Evolutionary conservation across 108 stramenopile genomes (phyloP).

Genomic region (Craspedostauros australis): DNA sequence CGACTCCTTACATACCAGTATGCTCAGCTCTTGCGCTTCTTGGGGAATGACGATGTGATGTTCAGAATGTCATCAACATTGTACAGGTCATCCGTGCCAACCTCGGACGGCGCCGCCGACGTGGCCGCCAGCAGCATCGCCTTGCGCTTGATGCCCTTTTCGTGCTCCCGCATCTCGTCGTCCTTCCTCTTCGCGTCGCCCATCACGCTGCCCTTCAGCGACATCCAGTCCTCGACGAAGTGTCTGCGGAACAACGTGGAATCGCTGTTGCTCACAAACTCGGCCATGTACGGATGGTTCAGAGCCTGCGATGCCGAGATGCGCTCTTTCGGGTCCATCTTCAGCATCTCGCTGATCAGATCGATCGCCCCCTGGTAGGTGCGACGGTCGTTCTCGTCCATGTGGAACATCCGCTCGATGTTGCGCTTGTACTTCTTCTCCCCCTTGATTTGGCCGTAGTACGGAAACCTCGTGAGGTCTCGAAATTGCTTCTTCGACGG

Average conservation of each 20-base stretch:
- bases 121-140: conserved; percentile 45
- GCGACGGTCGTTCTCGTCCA: conserved; percentile 40
- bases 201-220: conserved; percentile 40
- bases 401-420: no score
- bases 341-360: conserved; percentile 64
- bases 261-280: conserved; percentile 16
- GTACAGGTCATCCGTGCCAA: conserved; percentile 59
- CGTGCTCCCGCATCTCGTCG: conserved; percentile 12
- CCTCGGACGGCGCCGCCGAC: conserved; percentile 15
- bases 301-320: conserved; percentile 68
- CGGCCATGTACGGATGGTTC: conserved; percentile 49
- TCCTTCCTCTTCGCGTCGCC: conserved; percentile 8
- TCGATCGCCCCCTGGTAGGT: conserved; percentile 48
- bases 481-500: conserved; percentile 54
- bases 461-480: conserved; percentile 55
- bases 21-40: conserved; percentile 16
- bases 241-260: conserved; percentile 36
- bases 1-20: no score
- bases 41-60: conserved; percentile 11
- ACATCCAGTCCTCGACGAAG: conserved; percentile 71
- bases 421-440: conserved; percentile 69
- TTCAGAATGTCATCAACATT: conserved; percentile 51
- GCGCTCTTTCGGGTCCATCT: conserved; percentile 71
- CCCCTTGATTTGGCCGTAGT: conserved; percentile 52
- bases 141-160: conserved; percentile 55